Evolutionary conservation across 1,139 yeast genomes (phyloP).

Genomic region (Zygosaccharomyces pseudobailii): DNA sequence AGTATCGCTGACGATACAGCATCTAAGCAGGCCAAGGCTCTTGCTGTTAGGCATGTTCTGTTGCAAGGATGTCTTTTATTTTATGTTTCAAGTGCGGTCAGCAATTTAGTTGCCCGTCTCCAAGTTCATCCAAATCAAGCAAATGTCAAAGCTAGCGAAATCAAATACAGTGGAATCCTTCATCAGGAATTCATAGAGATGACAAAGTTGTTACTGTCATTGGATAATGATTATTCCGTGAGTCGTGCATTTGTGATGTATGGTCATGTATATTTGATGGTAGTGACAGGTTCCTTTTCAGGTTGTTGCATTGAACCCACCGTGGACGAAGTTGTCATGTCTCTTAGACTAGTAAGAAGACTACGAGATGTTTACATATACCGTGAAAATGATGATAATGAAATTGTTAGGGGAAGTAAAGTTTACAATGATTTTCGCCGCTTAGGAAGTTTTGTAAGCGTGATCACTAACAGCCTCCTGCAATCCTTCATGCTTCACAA

Average conservation of each 20-base stretch:
- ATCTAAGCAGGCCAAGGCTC: slow-evolving; percentile 12
- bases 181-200: slow-evolving; percentile 19
- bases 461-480: slow-evolving; percentile 19
- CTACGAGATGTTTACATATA: slow-evolving; percentile 12
- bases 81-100: slow-evolving; percentile 16
- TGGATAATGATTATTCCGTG: slow-evolving; percentile 19
- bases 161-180: slow-evolving; percentile 5
- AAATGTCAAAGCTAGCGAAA: slow-evolving; percentile 4
- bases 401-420: slow-evolving; percentile 13
- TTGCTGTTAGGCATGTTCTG: slow-evolving; percentile 16
- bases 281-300: slow-evolving; percentile 15
- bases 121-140: slow-evolving; percentile 7
- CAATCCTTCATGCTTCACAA: slow-evolving; percentile 14
- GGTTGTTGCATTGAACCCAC: slow-evolving; percentile 8
- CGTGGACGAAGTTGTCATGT: slow-evolving; percentile 14
- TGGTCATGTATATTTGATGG: slow-evolving; percentile 15
- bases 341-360: slow-evolving; percentile 18
- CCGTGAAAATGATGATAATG: slow-evolving; percentile 9
- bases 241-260: slow-evolving; percentile 14
- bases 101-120: slow-evolving; percentile 24
- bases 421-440: slow-evolving; percentile 17
- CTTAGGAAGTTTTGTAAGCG: slow-evolving; percentile 17
- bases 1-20: background rate
- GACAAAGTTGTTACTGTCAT: slow-evolving; percentile 15
- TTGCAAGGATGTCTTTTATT: slow-evolving; percentile 16